A percentile compares a stretch with the other conserved stretches of the same genome.
Conservation (phyloP, 768 basidiomycete species). For the Mycena olivaceomarginata region DNA sequence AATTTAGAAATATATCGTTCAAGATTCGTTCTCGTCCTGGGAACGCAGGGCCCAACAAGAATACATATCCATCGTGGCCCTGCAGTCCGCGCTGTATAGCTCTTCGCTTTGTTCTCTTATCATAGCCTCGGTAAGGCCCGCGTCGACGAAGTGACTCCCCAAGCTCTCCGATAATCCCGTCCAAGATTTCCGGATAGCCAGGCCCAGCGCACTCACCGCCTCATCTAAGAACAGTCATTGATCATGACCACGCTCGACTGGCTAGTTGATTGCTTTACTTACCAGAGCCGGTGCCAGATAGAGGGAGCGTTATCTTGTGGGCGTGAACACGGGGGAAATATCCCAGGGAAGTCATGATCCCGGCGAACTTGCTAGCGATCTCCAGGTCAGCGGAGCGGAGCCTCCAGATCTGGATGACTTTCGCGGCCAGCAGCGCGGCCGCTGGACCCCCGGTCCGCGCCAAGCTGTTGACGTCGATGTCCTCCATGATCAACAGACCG, state of each 20-base stretch:
- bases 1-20: not conserved
- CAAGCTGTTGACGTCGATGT: slow-evolving; percentile 4
- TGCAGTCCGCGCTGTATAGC: not conserved
- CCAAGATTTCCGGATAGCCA: not conserved
- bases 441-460: slow-evolving; percentile 14
- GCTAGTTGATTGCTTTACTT: not conserved
- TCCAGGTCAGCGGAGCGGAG: not conserved
- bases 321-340: slow-evolving; percentile 7
- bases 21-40: not conserved
- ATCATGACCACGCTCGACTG: not conserved
- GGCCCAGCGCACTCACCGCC: not conserved
- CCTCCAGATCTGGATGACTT: not conserved
- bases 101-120: not conserved
- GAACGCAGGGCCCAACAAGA: slow-evolving; percentile 18
- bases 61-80: slow-evolving; percentile 6
- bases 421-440: not conserved
- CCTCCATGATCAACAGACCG: slow-evolving; percentile 18
- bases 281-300: slow-evolving; percentile 13
- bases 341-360: not conserved
- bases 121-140: slow-evolving; percentile 3
- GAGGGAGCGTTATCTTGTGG: not conserved
- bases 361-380: not conserved
- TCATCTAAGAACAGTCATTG: not conserved
- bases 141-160: not conserved
- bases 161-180: not conserved